phyloP scores from a whole-genome alignment of 768 basidiomycete species.

The Phlebiopsis gigantea region DNA sequence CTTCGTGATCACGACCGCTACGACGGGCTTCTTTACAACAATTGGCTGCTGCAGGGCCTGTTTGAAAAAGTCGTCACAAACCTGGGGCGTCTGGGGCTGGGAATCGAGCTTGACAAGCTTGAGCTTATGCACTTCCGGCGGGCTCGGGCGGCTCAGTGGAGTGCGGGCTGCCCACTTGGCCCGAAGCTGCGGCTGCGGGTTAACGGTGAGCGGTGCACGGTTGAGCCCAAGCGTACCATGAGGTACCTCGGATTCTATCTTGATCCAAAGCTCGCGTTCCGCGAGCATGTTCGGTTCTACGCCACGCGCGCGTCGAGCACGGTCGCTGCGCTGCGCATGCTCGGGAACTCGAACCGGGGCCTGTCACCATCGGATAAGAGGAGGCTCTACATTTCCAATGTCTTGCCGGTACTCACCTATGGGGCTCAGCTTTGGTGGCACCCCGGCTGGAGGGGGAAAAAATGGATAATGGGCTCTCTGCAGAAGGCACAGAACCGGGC shows the following conservation, averaged over 20 bases:
- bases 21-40: slow-evolving; percentile 1
- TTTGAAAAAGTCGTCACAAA: background rate
- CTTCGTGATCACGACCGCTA: background rate
- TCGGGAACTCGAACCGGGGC: slow-evolving; percentile 17
- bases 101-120: slow-evolving; percentile 10
- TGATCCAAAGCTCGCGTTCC: slow-evolving; percentile 13
- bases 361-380: slow-evolving; percentile 13
- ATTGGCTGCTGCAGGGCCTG: background rate
- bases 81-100: slow-evolving; percentile 11
- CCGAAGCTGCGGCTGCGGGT: slow-evolving; percentile 1
- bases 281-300: slow-evolving; percentile 10
- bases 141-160: background rate
- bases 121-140: slow-evolving; percentile 17
- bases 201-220: background rate
- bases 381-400: slow-evolving; percentile 15
- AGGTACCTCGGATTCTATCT: slow-evolving; percentile 18
- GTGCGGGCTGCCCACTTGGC: background rate
- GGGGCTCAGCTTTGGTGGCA: slow-evolving; percentile 18
- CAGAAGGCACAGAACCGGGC: slow-evolving; percentile 16
- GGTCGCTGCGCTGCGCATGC: slow-evolving; percentile 5
- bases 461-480: slow-evolving; percentile 1
- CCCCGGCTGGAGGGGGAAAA: slow-evolving; percentile 6
- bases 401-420: slow-evolving; percentile 16
- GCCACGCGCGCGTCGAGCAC: slow-evolving; percentile 13
- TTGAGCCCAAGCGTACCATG: slow-evolving; percentile 3